Evolutionary conservation across 805 yeast genomes (phyloP), one percentile per base, ranked within the genome.

Genomic region (Scheffersomyces amazonensis): DNA sequence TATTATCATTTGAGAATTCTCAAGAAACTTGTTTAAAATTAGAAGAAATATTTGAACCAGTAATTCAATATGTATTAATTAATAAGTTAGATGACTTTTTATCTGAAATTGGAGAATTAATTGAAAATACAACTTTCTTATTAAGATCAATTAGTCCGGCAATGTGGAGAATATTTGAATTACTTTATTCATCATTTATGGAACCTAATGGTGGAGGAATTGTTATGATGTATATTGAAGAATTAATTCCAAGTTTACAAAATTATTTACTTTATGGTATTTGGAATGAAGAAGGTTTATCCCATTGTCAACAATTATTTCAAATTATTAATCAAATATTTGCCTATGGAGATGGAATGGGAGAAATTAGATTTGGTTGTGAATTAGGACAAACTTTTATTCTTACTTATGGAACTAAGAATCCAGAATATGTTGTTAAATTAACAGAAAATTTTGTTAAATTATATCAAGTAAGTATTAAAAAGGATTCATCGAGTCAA

Each of bases 1-100:
- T 91, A 29, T 62, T 87, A 35, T 81, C 96, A 4, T 80, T 90
- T 64, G 96, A 93, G 58, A 84, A 83, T 54, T 82, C 96, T 1
- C 69, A 69, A 7, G 85, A 80, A 30, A 73, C 84, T 35, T 81
- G 87, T 12, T 62, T 60, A 17, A 73, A 71, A 54, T 68, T 90
- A 35, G 88, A 87, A 53, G 80, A 76, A 37, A 77, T 80, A 5
- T 76, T 86, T 35, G 63, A 74, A 34, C 95, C 96, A 5, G 80
- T 82, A 12, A 77, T 88, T 32, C 75, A 75, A 42, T 78, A 73
- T 47, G 84, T 90, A 5, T 69, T 91, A 28, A 73, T 67, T 24
- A 75, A 84, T 53, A 77, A 77, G 28, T 59, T 87, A 49, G 81
- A 80, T 35, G 91, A 87, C 50, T 87, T 86, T 53, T 75, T 83